phyloP scores from a whole-genome alignment of 1,139 yeast genomes.

The Zygosaccharomyces sapae region DNA sequence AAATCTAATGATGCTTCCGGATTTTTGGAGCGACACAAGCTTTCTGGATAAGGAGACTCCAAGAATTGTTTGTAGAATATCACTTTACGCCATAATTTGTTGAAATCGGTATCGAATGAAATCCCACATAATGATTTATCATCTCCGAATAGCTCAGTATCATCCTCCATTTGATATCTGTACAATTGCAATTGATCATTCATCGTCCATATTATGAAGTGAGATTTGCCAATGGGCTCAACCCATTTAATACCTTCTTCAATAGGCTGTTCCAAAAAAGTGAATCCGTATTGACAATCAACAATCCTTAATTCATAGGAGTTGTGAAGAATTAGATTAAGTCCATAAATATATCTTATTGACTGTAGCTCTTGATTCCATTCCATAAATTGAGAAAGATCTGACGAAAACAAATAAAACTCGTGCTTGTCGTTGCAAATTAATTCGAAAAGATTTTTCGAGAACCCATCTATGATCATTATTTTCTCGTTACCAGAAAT shows the following conservation, averaged over 20 bases:
- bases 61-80: conserved; percentile 28
- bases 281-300: conserved; percentile 29
- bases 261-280: conserved; percentile 22
- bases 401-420: conserved; percentile 17
- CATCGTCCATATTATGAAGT: conserved; percentile 25
- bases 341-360: conserved; percentile 22
- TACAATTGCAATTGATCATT: conserved; percentile 23
- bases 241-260: conserved; percentile 27
- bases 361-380: conserved; percentile 20
- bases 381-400: conserved; percentile 21
- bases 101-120: conserved; percentile 21
- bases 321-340: conserved; percentile 23
- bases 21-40: conserved; percentile 24
- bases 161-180: conserved; percentile 27
- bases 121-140: conserved; percentile 22
- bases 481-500: conserved; percentile 10
- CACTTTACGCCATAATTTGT: conserved; percentile 28
- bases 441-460: conserved; percentile 22
- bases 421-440: conserved; percentile 9
- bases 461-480: conserved; percentile 25
- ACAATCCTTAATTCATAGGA: conserved; percentile 21
- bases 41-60: conserved; percentile 16
- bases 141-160: conserved; percentile 14
- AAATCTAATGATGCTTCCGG: conserved; percentile 25
- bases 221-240: conserved; percentile 16